Evolutionary conservation across 306 rosid genomes (phyloP), one percentile per base, ranked within the genome.

Genomic region (Albizia julibrissin): DNA sequence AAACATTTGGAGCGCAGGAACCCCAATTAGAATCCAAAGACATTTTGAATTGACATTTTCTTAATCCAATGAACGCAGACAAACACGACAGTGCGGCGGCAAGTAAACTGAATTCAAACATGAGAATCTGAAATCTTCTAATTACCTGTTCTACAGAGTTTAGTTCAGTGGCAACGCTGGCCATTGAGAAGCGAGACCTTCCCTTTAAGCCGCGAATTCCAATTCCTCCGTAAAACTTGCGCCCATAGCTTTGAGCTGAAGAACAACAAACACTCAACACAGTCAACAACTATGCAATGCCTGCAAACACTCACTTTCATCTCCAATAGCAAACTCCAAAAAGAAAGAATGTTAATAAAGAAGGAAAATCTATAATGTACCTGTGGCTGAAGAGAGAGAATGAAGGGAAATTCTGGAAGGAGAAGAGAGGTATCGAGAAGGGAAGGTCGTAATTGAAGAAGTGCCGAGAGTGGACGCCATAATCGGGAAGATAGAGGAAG

Each of bases 81-180:
- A 71, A 74, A 75, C 19, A 43, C 24, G 8, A 3, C 5, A 76
- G 56, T 39, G 21, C 6, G 24, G 15, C 6, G 24, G 72, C 3
- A 68, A 37, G 47, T 29, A 33, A 54, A 50, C 49, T 10, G 33
- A 44, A 22, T 68, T 33, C 33, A 73, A 66, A 81, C 61, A 22
- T 50, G 8, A 10, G 62, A 54, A 24, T 50, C 49, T 58, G 10
- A 64, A 27, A 64, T 64, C 4, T 6, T 29, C 24, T 22, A 74
- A 77, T 8, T 74, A 91, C 99, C 99, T 93, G 90, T 74, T 88
- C 90, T 3, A 87, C 85, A 72, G 95, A 67, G 92, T 89, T 90
- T 37, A 95, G 86, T 87, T 91, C 95, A 85, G 99, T 90, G 80
- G 97, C 94, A 88, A 93, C 97, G 89, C 87, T 91, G 52, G 89